phyloP scores from a whole-genome alignment of 495 filamentous ascomycete genomes.

The Pseudotulostoma volvatum region DNA sequence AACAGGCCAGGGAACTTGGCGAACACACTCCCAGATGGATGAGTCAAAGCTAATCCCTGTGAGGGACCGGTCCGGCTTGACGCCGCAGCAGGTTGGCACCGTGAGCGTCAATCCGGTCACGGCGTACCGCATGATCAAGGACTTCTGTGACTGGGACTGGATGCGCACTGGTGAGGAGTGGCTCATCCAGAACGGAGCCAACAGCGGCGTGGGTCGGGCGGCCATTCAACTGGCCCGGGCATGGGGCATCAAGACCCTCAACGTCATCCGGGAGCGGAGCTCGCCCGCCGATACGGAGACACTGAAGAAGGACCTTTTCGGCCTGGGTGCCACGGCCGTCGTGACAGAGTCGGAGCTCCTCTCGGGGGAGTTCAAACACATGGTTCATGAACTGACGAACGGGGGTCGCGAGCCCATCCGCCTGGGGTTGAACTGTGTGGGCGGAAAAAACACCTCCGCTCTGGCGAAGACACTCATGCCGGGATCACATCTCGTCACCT shows the following conservation, averaged over 20 bases:
- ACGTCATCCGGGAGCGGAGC: slow-evolving; percentile 58
- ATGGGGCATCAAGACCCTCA: slow-evolving; percentile 80
- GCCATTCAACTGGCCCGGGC: slow-evolving; percentile 67
- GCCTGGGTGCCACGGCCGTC: slow-evolving; percentile 60
- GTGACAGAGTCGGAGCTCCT: slow-evolving; percentile 70
- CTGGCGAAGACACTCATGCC: slow-evolving; percentile 51
- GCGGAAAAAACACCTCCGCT: slow-evolving; percentile 62
- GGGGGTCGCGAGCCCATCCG: slow-evolving; percentile 50
- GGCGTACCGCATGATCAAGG: slow-evolving; percentile 80
- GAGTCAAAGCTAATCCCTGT: slow-evolving; percentile 48
- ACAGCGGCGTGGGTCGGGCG: slow-evolving; percentile 75
- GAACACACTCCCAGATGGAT: slow-evolving; percentile 70
- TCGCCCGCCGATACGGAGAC: slow-evolving; percentile 42
- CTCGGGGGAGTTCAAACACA: slow-evolving; percentile 41
- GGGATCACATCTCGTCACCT: slow-evolving; percentile 69
- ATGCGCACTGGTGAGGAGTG: slow-evolving; percentile 44
- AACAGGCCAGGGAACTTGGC: slow-evolving; percentile 77
- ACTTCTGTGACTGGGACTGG: slow-evolving; percentile 49
- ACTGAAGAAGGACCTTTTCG: slow-evolving; percentile 52
- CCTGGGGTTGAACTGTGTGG: slow-evolving; percentile 84
- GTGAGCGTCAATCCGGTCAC: slow-evolving; percentile 85
- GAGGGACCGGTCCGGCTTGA: slow-evolving; percentile 49
- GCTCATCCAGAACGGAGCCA: slow-evolving; percentile 95
- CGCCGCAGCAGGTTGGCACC: slow-evolving; percentile 59
- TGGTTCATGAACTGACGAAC: slow-evolving; percentile 51